Conservation (phyloP, 2,329 filamentous ascomycete species). For the Metarhizium rileyi region DNA sequence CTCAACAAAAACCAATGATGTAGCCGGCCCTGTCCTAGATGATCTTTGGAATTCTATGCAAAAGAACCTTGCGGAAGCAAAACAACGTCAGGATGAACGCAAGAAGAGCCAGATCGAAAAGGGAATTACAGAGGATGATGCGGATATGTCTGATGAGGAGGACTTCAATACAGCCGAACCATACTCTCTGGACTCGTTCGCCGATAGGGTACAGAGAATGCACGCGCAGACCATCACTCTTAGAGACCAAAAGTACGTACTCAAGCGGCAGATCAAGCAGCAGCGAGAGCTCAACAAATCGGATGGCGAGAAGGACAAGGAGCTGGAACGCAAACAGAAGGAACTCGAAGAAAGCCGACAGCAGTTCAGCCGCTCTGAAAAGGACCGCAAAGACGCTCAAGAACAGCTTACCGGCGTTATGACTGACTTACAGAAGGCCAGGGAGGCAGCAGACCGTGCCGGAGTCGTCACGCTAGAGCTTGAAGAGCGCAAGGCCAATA, state of each 20-base stretch:
- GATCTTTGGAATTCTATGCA: slow-evolving; percentile 49
- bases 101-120: slow-evolving; percentile 44
- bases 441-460: slow-evolving; percentile 14
- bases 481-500: slow-evolving; percentile 28
- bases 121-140: slow-evolving; percentile 43
- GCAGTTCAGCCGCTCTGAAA: slow-evolving; percentile 27
- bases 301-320: slow-evolving; percentile 58
- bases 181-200: slow-evolving; percentile 69
- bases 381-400: slow-evolving; percentile 30
- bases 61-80: slow-evolving; percentile 40
- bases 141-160: slow-evolving; percentile 54
- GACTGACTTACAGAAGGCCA: slow-evolving; percentile 34
- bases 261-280: slow-evolving; percentile 89
- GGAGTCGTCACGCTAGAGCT: slow-evolving; percentile 16
- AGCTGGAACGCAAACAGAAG: slow-evolving; percentile 48
- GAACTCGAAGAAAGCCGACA: slow-evolving; percentile 39
- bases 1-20: slow-evolving; percentile 27
- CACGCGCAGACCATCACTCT: slow-evolving; percentile 67
- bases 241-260: slow-evolving; percentile 78
- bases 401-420: slow-evolving; percentile 39
- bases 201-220: slow-evolving; percentile 67
- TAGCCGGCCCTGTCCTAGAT: slow-evolving; percentile 45
- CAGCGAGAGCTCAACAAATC: slow-evolving; percentile 87
- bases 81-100: slow-evolving; percentile 43
- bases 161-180: slow-evolving; percentile 45